Evolutionary conservation across 441 rosid species (phyloP), one percentile per base, ranked within the genome.

Genomic region (Pelargonium australe): DNA sequence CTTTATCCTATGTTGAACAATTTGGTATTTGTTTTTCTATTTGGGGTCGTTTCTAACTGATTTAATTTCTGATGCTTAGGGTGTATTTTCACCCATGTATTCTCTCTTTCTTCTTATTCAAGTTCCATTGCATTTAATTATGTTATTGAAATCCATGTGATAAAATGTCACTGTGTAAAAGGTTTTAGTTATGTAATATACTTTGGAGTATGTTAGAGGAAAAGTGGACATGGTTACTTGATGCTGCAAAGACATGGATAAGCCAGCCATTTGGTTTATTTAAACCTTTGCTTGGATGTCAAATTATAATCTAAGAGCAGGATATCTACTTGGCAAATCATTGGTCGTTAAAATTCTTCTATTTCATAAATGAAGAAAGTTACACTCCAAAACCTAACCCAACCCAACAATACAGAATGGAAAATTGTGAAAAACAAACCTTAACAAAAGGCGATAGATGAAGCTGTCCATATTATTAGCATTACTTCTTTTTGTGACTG

Each of bases 251-350:
- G 11, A 7, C 5, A 43, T 43, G 47, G 47, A 8, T 2, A 43
- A 43, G 47, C 10, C 47, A 43, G 12, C 47, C 10, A 43, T 10
- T 51, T 51, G n/a, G 58, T 12, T 14, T 34, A 34, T 10, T 51
- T 51, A 51, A 51, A 51, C 14, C 14, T 51, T 51, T 51, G 58
- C 58, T 51, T 51, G 58, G 58, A 14, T 51, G 58, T 51, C 58
- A 51, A 51, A 12, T 10, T 51, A 8, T 5, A 12, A 43, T 43
- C 47, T 7, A 9, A 43, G 8, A 43, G 47, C 47, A 43, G 47
- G 12, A 43, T 43, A 43, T 43, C 47, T 43, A 7, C 11, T 7
- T 7, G 47, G 47, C 12, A 43, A 43, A 8, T 4, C 2, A 43
- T 43, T 10, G 12, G 58, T n/a, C 5, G 17, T 12, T n/a, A 51